Evolutionary conservation across 352 stramenopile species (phyloP), one percentile per base, ranked within the genome.

Genomic region (Aphanomyces cochlioides): DNA sequence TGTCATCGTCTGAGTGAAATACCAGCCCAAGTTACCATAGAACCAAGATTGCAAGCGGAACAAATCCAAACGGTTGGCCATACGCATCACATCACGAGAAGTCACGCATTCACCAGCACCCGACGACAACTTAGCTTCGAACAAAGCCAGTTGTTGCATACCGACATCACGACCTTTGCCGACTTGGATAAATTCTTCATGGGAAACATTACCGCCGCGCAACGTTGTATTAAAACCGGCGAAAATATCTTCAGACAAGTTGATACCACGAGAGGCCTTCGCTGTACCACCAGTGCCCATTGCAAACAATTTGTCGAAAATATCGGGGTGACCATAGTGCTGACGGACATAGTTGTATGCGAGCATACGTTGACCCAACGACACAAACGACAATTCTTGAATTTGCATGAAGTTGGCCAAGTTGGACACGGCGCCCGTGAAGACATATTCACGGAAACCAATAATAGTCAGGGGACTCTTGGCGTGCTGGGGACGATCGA

Each of bases 81-180:
- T 96, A 21, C 96, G 84, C 80, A 97, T 94, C 0, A 97, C 93
- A 82, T 99, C 97, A 65, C 97, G 88, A 45, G 95, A 98, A 36
- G 98, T 89, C 73, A 98, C 98, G 80, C 98, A 97, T 76, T 99
- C 97, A 59, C 92, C 97, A 43, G 95, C 95, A 79, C 97, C 97
- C 78, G 98, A 97, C 71, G 91, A 98, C 21, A 98, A 72, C 74
- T 99, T 99, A 2, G 97, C 96, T 75, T 99, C 97, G 76, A 99
- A 99, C 70, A 98, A 91, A 75, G 98, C 97, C 50, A 99, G 90
- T 76, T 99, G 97, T 76, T 98, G 97, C 93, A 98, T 98, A 74
- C 97, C 97, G 17, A 99, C 97, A 90, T 99, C 97, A 78, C 97
- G 90, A 74, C 97, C 97, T 83, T 99, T 99, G 73, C 97, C 97